Conservation (phyloP, 768 basidiomycete species). For the Tulasnella sp. region DNA sequence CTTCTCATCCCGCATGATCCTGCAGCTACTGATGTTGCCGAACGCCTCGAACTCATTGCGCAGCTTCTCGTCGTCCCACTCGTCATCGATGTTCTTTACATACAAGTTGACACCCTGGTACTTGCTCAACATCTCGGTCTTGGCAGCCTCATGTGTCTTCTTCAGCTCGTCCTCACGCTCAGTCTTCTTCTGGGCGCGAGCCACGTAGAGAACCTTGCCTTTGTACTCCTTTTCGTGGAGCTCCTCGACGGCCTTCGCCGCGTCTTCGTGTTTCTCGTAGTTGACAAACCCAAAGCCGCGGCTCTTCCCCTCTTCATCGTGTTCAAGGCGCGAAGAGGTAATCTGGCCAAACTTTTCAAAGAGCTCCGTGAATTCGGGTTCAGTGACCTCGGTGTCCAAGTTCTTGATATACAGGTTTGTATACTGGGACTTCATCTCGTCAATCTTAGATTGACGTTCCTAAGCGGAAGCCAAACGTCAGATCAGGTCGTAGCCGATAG, state of each 20-base stretch:
- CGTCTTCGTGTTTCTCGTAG: slow-evolving; percentile 86
- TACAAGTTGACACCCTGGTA: slow-evolving; percentile 98
- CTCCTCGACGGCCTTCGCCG: slow-evolving; percentile 75
- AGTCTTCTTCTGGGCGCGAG: slow-evolving; percentile 95
- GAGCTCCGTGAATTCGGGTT: slow-evolving; percentile 76
- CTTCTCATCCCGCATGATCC: slow-evolving; percentile 98
- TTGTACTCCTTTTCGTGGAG: slow-evolving; percentile 78
- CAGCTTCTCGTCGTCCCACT: slow-evolving; percentile 94
- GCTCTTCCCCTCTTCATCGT: slow-evolving; percentile 83
- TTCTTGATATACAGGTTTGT: slow-evolving; percentile 99
- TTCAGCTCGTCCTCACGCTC: slow-evolving; percentile 97
- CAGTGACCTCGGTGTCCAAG: slow-evolving; percentile 68
- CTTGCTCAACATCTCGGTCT: slow-evolving; percentile 96
- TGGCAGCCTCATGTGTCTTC: slow-evolving; percentile 85
- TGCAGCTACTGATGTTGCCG: slow-evolving; percentile 95
- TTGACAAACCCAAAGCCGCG: slow-evolving; percentile 99
- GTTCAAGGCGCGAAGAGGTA: slow-evolving; percentile 76
- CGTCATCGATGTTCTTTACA: slow-evolving; percentile 99
- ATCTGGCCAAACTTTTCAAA: slow-evolving; percentile 70
- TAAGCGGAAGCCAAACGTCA: slow-evolving; percentile 23
- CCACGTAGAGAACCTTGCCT: slow-evolving; percentile 86
- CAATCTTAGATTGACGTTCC: slow-evolving; percentile 97
- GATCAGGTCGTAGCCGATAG: background rate
- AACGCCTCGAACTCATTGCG: slow-evolving; percentile 93
- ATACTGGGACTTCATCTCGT: slow-evolving; percentile 94